These are phyloP conservation scores for Lentinula sp. DNA, from an alignment of 768 basidiomycete genomes.

Conservation along the genomic window DNA sequence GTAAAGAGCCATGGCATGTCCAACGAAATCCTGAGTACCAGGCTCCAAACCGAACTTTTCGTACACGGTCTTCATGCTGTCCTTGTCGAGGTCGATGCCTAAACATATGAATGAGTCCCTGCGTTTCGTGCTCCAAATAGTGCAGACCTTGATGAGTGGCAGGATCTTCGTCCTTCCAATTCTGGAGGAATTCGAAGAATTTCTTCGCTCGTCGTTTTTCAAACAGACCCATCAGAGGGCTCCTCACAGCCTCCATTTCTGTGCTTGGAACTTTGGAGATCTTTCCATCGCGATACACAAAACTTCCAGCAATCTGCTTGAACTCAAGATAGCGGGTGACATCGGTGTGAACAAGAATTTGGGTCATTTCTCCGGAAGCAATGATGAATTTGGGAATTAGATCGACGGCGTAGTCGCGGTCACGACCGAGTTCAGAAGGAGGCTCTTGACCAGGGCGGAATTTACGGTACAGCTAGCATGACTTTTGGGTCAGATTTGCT, in stretches of 20 bases:
- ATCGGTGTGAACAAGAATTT: slow-evolving; percentile 98
- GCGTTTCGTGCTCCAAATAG: not conserved
- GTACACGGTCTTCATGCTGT: slow-evolving; percentile 92
- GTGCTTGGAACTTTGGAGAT: slow-evolving; percentile 98
- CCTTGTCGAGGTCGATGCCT: slow-evolving; percentile 87
- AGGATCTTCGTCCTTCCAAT: slow-evolving; percentile 94
- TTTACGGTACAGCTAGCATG: slow-evolving; percentile 83
- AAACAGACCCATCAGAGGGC: slow-evolving; percentile 97
- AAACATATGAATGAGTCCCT: slow-evolving; percentile 3
- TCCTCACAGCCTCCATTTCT: slow-evolving; percentile 93
- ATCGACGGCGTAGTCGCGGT: slow-evolving; percentile 97
- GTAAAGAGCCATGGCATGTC: slow-evolving; percentile 98
- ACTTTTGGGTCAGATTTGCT: not conserved
- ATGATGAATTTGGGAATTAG: slow-evolving; percentile 99
- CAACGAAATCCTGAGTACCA: slow-evolving; percentile 98
- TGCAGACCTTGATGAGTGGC: slow-evolving; percentile 88
- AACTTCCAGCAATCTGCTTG: slow-evolving; percentile 99
- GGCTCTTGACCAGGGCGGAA: slow-evolving; percentile 76
- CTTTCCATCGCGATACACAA: slow-evolving; percentile 92
- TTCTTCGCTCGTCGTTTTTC: slow-evolving; percentile 98
- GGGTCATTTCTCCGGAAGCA: slow-evolving; percentile 93
- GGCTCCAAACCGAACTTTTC: slow-evolving; percentile 96
- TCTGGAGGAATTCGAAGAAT: slow-evolving; percentile 96
- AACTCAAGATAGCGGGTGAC: slow-evolving; percentile 98
- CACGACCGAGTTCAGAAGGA: slow-evolving; percentile 85